These are phyloP conservation scores for Symbiodinium natans DNA, from an alignment of 73 alveolate species.

Conservation along the genomic window DNA sequence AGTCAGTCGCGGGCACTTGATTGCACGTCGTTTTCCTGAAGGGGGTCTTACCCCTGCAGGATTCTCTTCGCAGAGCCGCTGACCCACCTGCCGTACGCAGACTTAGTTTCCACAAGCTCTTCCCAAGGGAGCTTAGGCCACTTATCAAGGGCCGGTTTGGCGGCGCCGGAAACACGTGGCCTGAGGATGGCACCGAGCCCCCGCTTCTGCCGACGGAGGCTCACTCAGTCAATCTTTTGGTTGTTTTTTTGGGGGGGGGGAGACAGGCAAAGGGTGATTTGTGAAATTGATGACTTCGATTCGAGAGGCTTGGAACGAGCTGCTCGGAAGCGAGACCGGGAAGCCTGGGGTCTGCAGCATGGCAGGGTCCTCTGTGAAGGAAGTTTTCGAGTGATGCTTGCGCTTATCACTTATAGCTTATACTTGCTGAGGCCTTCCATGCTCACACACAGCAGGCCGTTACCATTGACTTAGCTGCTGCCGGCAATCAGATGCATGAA, in stretches of 20 bases:
- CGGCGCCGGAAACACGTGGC: no score
- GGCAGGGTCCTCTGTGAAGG: background rate
- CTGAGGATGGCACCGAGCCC: background rate
- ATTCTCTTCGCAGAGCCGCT: background rate
- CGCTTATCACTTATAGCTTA: background rate
- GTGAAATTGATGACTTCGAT: no score
- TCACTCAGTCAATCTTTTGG: no score
- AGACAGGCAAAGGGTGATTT: no score
- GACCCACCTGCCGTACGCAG: background rate
- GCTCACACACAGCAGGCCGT: slow-evolving; percentile 78
- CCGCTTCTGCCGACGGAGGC: background rate
- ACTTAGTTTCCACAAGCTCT: no score
- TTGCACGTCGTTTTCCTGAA: no score
- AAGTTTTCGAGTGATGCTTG: background rate
- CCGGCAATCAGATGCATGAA: background rate
- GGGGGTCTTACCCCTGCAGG: background rate
- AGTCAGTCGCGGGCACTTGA: no score
- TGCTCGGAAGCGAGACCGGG: background rate
- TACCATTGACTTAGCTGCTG: background rate
- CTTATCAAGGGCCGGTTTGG: no score
- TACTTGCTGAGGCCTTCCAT: slow-evolving; percentile 18
- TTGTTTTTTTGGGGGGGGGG: no score
- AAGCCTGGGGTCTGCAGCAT: slow-evolving; percentile 86
- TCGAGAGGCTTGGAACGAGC: background rate
- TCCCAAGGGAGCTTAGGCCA: no score